These are phyloP conservation scores for Ophiocordyceps polyrhachis-furcata DNA, from an alignment of 2,329 filamentous ascomycete species.

Conservation along the genomic window DNA sequence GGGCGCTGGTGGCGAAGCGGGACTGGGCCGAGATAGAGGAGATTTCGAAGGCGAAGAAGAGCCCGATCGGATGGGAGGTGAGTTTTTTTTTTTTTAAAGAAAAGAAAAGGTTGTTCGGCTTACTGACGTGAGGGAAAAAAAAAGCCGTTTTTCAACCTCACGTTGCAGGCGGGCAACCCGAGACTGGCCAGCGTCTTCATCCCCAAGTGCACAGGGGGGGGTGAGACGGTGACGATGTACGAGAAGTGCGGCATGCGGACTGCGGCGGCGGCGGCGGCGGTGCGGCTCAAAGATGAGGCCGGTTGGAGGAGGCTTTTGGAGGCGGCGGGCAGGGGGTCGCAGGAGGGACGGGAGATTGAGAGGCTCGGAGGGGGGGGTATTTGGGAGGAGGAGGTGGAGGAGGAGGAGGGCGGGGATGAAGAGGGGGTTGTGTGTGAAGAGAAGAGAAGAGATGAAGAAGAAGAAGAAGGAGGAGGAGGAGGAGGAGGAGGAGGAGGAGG, in stretches of 20 bases:
- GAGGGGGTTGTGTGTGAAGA: too few relatives aligned
- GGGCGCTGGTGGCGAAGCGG: constrained; percentile 73
- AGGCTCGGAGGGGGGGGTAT: constrained; percentile 43
- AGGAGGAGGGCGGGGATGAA: not conserved
- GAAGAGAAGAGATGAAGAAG: too few relatives aligned
- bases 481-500: too few relatives aligned
- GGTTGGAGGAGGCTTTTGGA: constrained; percentile 55
- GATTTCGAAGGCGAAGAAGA: constrained; percentile 58
- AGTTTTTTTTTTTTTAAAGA: too few relatives aligned
- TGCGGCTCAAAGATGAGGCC: constrained; percentile 60
- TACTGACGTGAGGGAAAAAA: too few relatives aligned
- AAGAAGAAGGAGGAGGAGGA: too few relatives aligned
- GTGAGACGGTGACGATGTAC: constrained; percentile 81
- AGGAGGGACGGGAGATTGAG: constrained; percentile 62
- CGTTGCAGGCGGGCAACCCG: constrained; percentile 74
- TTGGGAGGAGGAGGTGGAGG: constrained; percentile 26
- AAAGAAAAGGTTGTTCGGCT: too few relatives aligned
- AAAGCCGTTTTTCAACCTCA: constrained; percentile 84
- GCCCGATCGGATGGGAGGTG: constrained; percentile 92
- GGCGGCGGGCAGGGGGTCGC: constrained; percentile 51
- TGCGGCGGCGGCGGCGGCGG: constrained; percentile 81
- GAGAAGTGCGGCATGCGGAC: constrained; percentile 82
- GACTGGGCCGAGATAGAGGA: constrained; percentile 92
- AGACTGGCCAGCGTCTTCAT: constrained; percentile 71
- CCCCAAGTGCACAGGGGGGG: constrained; percentile 61